A percentile compares a stretch with the other conserved stretches of the same genome.
Conservation (phyloP, 352 stramenopile species). For the Phytophthora aleatoria region DNA sequence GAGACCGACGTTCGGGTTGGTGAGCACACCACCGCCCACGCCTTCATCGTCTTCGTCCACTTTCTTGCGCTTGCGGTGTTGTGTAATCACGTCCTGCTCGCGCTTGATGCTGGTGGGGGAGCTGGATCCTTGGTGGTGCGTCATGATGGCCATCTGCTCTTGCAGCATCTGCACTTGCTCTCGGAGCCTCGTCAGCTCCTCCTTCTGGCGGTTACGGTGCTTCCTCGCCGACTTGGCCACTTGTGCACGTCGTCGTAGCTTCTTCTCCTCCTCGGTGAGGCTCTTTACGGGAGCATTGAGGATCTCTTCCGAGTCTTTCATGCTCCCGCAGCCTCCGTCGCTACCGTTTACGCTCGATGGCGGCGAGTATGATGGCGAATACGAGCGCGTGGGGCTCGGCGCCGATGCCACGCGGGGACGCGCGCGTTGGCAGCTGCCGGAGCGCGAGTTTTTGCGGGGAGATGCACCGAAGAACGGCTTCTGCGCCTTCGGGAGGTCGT, state of each 20-base stretch:
- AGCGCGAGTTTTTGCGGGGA: constrained; percentile 1
- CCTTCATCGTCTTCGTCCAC: constrained; percentile 36
- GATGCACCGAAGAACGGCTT: constrained; percentile 32
- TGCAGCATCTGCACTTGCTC: constrained; percentile 79
- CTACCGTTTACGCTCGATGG: constrained; percentile 48
- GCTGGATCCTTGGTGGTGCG: constrained; percentile 40
- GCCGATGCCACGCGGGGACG: constrained; percentile 14
- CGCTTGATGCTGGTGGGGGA: constrained; percentile 50
- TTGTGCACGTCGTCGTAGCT: constrained; percentile 75
- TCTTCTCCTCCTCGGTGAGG: constrained; percentile 86
- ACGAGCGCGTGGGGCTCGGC: constrained; percentile 31
- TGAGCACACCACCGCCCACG: constrained; percentile 33
- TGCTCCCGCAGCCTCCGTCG: constrained; percentile 22
- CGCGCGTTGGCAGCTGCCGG: constrained; percentile 5
- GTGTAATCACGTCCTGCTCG: constrained; percentile 62
- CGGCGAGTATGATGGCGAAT: constrained; percentile 49
- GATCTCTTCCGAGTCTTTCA: constrained; percentile 76
- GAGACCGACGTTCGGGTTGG: constrained; percentile 15
- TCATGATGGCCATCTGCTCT: constrained; percentile 82
- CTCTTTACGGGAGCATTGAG: constrained; percentile 81
- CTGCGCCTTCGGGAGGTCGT: constrained; percentile 15
- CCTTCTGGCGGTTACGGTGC: constrained; percentile 82
- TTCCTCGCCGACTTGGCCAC: constrained; percentile 85
- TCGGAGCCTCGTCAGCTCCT: constrained; percentile 70
- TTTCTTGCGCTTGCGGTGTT: constrained; percentile 81